Percentiles rank a stretch among this genome's conserved stretches.
phyloP scores from a whole-genome alignment of 371 early-diverging fungal genomes.

The Mucor irregularis region DNA sequence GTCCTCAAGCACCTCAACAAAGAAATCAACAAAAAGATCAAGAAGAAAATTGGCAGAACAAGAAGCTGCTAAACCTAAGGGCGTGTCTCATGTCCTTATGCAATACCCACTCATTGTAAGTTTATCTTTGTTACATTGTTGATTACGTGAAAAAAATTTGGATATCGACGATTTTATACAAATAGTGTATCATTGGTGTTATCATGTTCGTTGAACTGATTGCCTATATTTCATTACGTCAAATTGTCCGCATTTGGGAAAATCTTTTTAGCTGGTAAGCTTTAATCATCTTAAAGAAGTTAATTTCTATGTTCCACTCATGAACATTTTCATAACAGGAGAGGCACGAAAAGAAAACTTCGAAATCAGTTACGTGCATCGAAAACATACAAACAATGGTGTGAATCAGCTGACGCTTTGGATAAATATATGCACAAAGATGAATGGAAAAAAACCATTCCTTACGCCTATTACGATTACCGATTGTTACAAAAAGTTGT shows the following conservation, averaged over 20 bases:
- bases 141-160: too few relatives aligned
- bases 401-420: conserved; percentile 63
- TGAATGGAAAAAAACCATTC: conserved; percentile 70
- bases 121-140: too few relatives aligned
- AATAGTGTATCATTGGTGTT: conserved; percentile 58
- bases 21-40: conserved; percentile 21
- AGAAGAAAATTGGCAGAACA: conserved; percentile 30
- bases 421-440: conserved; percentile 72
- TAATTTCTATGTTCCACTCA: neutral
- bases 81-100: conserved; percentile 53
- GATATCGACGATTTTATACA: too few relatives aligned
- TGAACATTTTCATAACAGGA: conserved; percentile 39
- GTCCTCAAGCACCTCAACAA: neutral
- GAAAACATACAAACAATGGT: conserved; percentile 71
- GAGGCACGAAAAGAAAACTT: conserved; percentile 54
- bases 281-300: neutral
- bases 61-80: conserved; percentile 42
- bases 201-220: conserved; percentile 69
- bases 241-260: conserved; percentile 77
- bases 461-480: conserved; percentile 70
- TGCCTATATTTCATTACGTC: conserved; percentile 69
- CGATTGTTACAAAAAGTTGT: conserved; percentile 68
- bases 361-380: conserved; percentile 55
- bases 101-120: conserved; percentile 66
- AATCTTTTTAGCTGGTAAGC: conserved; percentile 65